phyloP scores from a whole-genome alignment of 768 basidiomycete genomes.

The Hygrocybe punicea region DNA sequence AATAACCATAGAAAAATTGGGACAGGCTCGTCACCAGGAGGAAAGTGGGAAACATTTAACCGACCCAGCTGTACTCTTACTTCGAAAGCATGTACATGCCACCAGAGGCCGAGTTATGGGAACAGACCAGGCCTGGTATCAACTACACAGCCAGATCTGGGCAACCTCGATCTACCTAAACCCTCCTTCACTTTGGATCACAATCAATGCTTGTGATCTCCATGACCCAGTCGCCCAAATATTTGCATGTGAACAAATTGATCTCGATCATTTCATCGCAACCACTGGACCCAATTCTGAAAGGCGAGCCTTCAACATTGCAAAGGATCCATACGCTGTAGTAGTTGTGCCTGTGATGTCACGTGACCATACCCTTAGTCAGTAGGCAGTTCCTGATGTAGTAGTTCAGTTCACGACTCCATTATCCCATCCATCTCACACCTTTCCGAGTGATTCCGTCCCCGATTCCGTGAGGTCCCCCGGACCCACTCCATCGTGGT shows the following conservation, averaged over 20 bases:
- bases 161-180: constrained; percentile 20
- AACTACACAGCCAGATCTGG: constrained; percentile 31
- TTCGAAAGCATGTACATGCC: constrained; percentile 20
- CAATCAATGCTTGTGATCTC: constrained; percentile 40
- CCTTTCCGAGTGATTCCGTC: too few species aligned
- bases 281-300: constrained; percentile 25
- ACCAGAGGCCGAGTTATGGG: constrained; percentile 17
- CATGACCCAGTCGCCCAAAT: constrained; percentile 43
- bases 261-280: constrained; percentile 33
- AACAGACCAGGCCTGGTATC: constrained; percentile 19
- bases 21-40: constrained; percentile 28
- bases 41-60: constrained; percentile 9
- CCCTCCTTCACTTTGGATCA: constrained; percentile 40
- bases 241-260: constrained; percentile 36
- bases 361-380: too few species aligned
- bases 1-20: constrained; percentile 23
- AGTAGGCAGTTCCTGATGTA: too few species aligned
- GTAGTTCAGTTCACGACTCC: too few species aligned
- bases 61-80: constrained; percentile 17
- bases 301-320: constrained; percentile 29
- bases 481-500: too few species aligned
- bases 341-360: too few species aligned
- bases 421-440: too few species aligned
- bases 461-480: too few species aligned
- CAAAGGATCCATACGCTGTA: constrained; percentile 38